phyloP scores from a whole-genome alignment of 1,284 basidiomycete genomes.

The Tausonia pullulans region DNA sequence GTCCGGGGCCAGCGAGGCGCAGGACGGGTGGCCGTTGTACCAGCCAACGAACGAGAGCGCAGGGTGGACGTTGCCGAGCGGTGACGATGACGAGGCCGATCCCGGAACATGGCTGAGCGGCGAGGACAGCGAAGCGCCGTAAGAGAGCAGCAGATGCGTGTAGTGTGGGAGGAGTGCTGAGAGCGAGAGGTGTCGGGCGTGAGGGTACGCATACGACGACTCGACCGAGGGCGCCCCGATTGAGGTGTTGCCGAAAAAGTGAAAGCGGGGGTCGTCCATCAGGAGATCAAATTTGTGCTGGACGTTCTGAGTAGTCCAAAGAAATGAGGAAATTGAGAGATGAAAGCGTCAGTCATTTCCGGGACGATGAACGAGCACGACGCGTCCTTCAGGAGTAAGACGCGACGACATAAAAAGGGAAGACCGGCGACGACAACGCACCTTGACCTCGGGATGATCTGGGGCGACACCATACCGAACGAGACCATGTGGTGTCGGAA shows the following conservation, averaged over 20 bases:
- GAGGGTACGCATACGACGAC: conserved; percentile 33
- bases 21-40: conserved; percentile 86
- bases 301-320: conserved; percentile 59
- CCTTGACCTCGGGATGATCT: conserved; percentile 98
- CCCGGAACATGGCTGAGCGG: conserved; percentile 37
- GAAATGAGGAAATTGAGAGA: conserved; percentile 2
- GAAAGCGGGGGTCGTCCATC: conserved; percentile 60
- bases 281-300: conserved; percentile 81
- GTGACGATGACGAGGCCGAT: conserved; percentile 42
- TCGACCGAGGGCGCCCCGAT: conserved; percentile 38
- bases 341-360: neutral
- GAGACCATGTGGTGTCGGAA: conserved; percentile 90
- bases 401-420: neutral
- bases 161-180: conserved; percentile 35
- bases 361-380: neutral
- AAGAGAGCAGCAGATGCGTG: conserved; percentile 39
- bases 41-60: conserved; percentile 86
- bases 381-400: neutral
- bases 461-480: conserved; percentile 96
- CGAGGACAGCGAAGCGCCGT: conserved; percentile 36
- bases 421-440: conserved; percentile 29
- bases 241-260: conserved; percentile 87
- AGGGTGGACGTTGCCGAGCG: conserved; percentile 49
- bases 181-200: conserved; percentile 35
- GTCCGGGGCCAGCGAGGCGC: conserved; percentile 34